Evolutionary conservation across 345 rosid genomes (phyloP), one percentile per base, ranked within the genome.

Genomic region (Salix purpurea): DNA sequence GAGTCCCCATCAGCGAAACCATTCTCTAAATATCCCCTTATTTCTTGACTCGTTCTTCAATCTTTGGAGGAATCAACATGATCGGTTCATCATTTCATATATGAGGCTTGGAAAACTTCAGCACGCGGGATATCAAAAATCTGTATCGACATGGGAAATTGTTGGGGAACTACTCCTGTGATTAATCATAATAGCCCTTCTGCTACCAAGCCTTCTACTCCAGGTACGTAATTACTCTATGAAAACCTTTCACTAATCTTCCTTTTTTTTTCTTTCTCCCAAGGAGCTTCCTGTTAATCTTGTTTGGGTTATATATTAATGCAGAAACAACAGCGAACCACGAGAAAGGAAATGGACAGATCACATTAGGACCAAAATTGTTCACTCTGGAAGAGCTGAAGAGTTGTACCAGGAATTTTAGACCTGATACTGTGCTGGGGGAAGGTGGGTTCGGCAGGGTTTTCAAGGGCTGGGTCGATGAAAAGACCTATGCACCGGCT

Each of bases 381-480:
- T 94, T 88, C 79, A 87, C 87, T 19, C 67, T 92, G 11, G 71
- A 73, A 0, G 94, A 92, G 23, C 82, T 94, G 5, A 89, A 79
- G 76, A 86, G 84, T 4, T 91, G 92, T 7, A 94, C 98, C 0
- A 89, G 86, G 79, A 94, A 94, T 74, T 94, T 94, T 81, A 75
- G 88, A 70, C 92, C 95, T 16, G 94, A 86, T 39, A 84, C 92
- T 7, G 42, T 91, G 70, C 77, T 94, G 3, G 97, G 98, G 30
- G 98, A 94, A 77, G 98, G 98, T 5, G 97, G 98, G 4, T 94
- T 94, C 21, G 98, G 98, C 37, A 84, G 85, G 75, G 98, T 94
- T 30, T 94, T 89, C 76, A 92, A 87, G 72, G 98, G 98, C 7
- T 92, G 97, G 97, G 83, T 92, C 1, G 97, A 92, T 4, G 75